phyloP scores from a whole-genome alignment of 2,329 filamentous ascomycete species.

The Clonostachys rosea region DNA sequence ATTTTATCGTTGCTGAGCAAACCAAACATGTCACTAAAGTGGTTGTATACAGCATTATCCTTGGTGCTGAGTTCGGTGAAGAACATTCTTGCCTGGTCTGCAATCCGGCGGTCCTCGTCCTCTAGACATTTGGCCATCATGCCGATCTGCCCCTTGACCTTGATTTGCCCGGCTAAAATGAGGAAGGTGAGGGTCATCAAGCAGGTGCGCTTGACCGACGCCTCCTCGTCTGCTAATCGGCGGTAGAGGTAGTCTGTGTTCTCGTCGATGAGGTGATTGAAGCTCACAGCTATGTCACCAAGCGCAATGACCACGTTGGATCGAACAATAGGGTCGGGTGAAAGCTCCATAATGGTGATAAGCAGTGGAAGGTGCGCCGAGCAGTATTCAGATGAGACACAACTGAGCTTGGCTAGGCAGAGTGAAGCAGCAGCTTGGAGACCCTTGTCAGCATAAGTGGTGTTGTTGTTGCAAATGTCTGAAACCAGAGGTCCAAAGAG shows the following conservation, averaged over 20 bases:
- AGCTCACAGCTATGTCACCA: slow-evolving; percentile 98
- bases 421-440: slow-evolving; percentile 91
- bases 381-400: slow-evolving; percentile 94
- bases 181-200: slow-evolving; percentile 98
- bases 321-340: slow-evolving; percentile 84
- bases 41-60: slow-evolving; percentile 98
- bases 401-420: slow-evolving; percentile 98
- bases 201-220: slow-evolving; percentile 92
- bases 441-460: slow-evolving; percentile 81
- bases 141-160: slow-evolving; percentile 96
- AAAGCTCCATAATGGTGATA: slow-evolving; percentile 96
- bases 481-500: slow-evolving; percentile 88
- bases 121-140: slow-evolving; percentile 99
- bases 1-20: slow-evolving; percentile 75
- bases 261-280: slow-evolving; percentile 98
- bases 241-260: slow-evolving; percentile 98
- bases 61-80: slow-evolving; percentile 97
- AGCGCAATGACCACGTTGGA: slow-evolving; percentile 96
- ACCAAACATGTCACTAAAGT: slow-evolving; percentile 99
- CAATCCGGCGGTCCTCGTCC: slow-evolving; percentile 90
- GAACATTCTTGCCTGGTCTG: slow-evolving; percentile 95
- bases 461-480: slow-evolving; percentile 94
- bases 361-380: slow-evolving; percentile 87
- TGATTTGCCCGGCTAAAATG: slow-evolving; percentile 95
- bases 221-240: slow-evolving; percentile 81